These are phyloP conservation scores for Croton setiger DNA, from an alignment of 441 rosid genomes.

Conservation along the genomic window DNA sequence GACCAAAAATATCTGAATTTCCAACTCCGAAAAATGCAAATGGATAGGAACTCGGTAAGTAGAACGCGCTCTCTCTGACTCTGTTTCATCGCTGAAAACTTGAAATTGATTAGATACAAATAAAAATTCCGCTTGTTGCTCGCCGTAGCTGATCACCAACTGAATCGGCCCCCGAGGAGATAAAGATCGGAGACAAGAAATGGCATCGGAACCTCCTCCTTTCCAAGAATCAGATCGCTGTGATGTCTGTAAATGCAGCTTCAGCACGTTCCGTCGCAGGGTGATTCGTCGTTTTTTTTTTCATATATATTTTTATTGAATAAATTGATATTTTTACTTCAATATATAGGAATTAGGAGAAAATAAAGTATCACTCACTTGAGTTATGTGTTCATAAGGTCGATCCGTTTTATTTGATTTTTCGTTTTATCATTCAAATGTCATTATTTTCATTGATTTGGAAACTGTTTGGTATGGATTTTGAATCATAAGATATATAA, in stretches of 20 bases:
- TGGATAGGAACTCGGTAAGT: neutral
- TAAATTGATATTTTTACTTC: neutral
- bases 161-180: slow-evolving; percentile 1
- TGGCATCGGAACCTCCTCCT: slow-evolving; percentile 58
- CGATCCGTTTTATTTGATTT: neutral
- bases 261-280: slow-evolving; percentile 70
- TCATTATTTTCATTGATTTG: neutral
- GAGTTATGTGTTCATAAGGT: neutral
- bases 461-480: neutral
- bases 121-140: neutral
- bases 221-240: slow-evolving; percentile 71
- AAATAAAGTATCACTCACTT: too few relatives aligned
- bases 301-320: too few relatives aligned
- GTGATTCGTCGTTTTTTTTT: slow-evolving; percentile 25
- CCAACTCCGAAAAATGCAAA: neutral
- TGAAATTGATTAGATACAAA: neutral
- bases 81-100: neutral
- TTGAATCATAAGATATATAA: neutral
- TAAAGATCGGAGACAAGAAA: slow-evolving; percentile 9
- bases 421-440: neutral
- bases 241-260: slow-evolving; percentile 81
- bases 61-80: neutral
- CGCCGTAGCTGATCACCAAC: slow-evolving; percentile 3
- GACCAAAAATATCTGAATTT: neutral
- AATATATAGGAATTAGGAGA: neutral